Evolutionary conservation across 129 eudicot genomes (phyloP), one percentile per base, ranked within the genome.

Genomic region (Deinandra increscens): DNA sequence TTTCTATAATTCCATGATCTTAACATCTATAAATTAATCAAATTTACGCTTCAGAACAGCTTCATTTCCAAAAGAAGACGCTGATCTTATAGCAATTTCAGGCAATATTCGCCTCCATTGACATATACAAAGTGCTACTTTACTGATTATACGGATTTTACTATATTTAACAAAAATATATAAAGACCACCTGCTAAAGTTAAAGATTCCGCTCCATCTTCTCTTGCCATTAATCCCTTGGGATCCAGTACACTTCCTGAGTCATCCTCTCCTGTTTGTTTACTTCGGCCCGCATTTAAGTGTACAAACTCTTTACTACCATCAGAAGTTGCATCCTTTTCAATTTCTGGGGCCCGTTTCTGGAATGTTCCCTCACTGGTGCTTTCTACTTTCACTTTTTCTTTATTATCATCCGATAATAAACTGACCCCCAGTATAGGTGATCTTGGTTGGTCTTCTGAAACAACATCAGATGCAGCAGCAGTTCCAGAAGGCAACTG

Each of bases 121-220:
- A 37, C 50, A 23, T 23, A 69, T 13, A 58, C 2, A 26, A 58
- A 12, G 64, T 7, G 10, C 61, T 19, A 38, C 36, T 54, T 54
- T 38, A 41, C 23, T 56, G 20, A 39, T 38, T 61, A 54, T 33
- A 69, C 11, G 39, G 60, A 22, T 20, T 50, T 38, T 14, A 38
- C 59, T 1, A 46, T 19, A 66, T 29, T 29, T 26, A 19, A 55
- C 23, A 41, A 46, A 36, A 34, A 42, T 0, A 9, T 31, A 49
- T 39, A 3, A 51, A 39, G 38, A 54, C 26, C 26, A 92, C 96
- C 98, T 80, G 86, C 50, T 63, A 58, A 60, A 54, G 51, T 68
- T 60, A 55, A 19, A 58, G 80, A 66, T 65, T 61, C 81, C 23
- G 75, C 72, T 67, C 33, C 75, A 23, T 45, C 67, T 70, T 70